Percentiles rank a stretch among this genome's conserved stretches.
These are phyloP conservation scores for Russula dissimulans DNA, from an alignment of 768 basidiomycete species.

Conservation along the genomic window DNA sequence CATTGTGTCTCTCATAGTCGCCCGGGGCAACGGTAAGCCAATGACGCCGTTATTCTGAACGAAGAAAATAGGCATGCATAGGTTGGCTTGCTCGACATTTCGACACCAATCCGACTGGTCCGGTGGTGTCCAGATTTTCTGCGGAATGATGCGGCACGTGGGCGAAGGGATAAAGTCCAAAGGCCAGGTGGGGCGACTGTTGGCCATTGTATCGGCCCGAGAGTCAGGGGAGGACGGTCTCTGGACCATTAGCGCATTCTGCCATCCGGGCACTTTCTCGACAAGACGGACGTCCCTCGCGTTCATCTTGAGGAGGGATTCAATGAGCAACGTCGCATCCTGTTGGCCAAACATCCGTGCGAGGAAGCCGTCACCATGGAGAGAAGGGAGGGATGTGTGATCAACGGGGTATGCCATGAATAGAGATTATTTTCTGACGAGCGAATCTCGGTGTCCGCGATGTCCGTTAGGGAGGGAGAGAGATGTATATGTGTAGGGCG, in stretches of 20 bases:
- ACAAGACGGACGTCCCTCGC: not conserved
- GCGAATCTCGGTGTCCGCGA: no score
- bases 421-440: no score
- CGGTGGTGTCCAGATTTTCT: slow-evolving; percentile 11
- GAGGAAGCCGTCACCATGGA: not conserved
- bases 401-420: no score
- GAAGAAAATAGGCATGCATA: slow-evolving; percentile 13
- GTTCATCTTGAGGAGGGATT: slow-evolving; percentile 9
- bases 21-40: slow-evolving; percentile 2
- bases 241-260: not conserved
- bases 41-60: slow-evolving; percentile 4
- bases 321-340: slow-evolving; percentile 8
- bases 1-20: not conserved
- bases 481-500: no score
- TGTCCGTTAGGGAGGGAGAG: no score
- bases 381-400: not conserved
- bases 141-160: not conserved
- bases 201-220: not conserved
- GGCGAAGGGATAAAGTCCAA: slow-evolving; percentile 1
- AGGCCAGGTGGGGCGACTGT: not conserved
- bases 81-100: slow-evolving; percentile 7
- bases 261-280: slow-evolving; percentile 5
- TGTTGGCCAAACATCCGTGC: slow-evolving; percentile 7
- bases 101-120: slow-evolving; percentile 14
- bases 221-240: not conserved